Evolutionary conservation across 2,329 filamentous ascomycete genomes (phyloP).

Genomic region (Mycosphaerella arachidis): DNA sequence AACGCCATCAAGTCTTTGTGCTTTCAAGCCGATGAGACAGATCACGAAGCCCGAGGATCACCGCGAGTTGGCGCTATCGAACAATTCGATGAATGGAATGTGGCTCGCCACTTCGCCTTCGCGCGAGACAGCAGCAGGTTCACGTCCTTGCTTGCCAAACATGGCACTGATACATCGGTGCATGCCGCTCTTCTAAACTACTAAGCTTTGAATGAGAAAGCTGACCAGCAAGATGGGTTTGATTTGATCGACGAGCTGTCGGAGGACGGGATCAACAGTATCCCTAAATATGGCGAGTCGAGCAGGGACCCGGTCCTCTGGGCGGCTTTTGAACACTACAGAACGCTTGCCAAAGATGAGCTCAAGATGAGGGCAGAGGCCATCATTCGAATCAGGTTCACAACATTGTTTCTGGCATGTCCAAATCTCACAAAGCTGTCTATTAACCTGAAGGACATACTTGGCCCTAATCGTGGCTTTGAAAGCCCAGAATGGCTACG

Average conservation of each 20-base stretch:
- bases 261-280: not conserved
- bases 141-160: not conserved
- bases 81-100: not conserved
- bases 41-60: not conserved
- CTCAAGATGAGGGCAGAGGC: not conserved
- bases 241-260: not conserved
- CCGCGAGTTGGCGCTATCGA: not conserved
- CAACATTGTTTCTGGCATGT: not conserved
- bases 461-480: not conserved
- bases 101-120: not conserved
- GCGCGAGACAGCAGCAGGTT: not conserved
- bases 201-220: not conserved
- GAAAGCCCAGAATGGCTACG: not conserved
- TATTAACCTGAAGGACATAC: not conserved
- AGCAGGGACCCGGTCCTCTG: not conserved
- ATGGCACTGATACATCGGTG: not conserved
- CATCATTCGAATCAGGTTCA: not conserved
- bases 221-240: not conserved
- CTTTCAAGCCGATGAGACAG: not conserved
- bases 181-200: not conserved
- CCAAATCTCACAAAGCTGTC: not conserved
- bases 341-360: not conserved
- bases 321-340: not conserved
- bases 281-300: not conserved
- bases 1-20: not conserved